A percentile compares a stretch with the other conserved stretches of the same genome.
Conservation (phyloP, 495 filamentous ascomycete species). For the Penicillium atrosanguineum region DNA sequence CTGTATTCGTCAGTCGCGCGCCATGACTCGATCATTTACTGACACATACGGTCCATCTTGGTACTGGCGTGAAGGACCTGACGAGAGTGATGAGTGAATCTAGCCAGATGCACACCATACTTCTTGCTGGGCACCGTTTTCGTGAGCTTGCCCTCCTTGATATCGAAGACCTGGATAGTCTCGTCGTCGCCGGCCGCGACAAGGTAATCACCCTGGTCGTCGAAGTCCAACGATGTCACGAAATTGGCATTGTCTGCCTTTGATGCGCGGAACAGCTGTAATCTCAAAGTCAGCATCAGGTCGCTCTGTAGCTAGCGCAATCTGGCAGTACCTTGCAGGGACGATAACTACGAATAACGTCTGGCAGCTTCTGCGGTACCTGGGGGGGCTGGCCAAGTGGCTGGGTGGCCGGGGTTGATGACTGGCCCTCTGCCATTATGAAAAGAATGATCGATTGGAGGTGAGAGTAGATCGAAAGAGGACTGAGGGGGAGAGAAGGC, state of each 20-base stretch:
- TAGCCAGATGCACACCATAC: slow-evolving; percentile 89
- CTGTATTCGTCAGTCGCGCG: slow-evolving; percentile 26
- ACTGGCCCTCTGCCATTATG: slow-evolving; percentile 37
- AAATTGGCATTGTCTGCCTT: slow-evolving; percentile 39
- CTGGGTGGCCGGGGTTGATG: slow-evolving; percentile 16
- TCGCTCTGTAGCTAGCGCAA: neutral
- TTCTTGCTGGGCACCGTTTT: slow-evolving; percentile 87
- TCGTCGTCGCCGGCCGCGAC: slow-evolving; percentile 88
- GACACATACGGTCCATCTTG: slow-evolving; percentile 66
- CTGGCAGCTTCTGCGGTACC: slow-evolving; percentile 41
- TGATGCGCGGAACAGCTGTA: slow-evolving; percentile 36
- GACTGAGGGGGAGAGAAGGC: neutral
- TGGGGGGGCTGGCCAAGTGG: slow-evolving; percentile 28
- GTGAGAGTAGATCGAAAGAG: neutral
- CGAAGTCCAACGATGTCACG: slow-evolving; percentile 85
- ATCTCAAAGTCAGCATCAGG: neutral
- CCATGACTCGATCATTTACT: neutral
- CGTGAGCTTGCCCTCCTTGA: slow-evolving; percentile 79
- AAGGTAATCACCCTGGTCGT: slow-evolving; percentile 86
- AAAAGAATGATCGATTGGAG: neutral
- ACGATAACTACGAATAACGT: slow-evolving; percentile 46
- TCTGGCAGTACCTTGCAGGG: slow-evolving; percentile 41
- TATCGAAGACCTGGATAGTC: slow-evolving; percentile 90
- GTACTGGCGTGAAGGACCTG: slow-evolving; percentile 94
- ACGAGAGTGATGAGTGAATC: slow-evolving; percentile 85